Conservation (phyloP, 768 basidiomycete genomes). For the Suillus bovinus region DNA sequence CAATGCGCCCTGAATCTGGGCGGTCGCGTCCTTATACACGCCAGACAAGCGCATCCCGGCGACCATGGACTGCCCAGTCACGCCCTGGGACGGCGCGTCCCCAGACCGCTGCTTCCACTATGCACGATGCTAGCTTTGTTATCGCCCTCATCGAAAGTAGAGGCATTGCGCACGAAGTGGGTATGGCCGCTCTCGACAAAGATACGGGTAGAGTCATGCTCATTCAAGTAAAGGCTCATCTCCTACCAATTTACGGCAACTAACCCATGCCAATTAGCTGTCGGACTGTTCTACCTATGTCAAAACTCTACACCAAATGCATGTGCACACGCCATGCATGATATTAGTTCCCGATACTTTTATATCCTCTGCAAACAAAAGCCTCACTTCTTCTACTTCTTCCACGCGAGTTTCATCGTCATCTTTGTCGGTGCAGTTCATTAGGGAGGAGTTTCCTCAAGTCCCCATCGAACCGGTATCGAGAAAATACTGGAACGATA, state of each 20-base stretch:
- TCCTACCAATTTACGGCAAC: slow-evolving; percentile 6
- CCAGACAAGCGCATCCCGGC: slow-evolving; percentile 23
- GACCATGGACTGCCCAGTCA: slow-evolving; percentile 58
- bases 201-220: slow-evolving; percentile 76
- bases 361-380: slow-evolving; percentile 55
- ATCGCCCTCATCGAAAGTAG: slow-evolving; percentile 76
- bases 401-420: slow-evolving; percentile 45
- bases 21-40: slow-evolving; percentile 14
- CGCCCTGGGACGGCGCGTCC: slow-evolving; percentile 54
- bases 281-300: slow-evolving; percentile 88
- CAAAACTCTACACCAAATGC: slow-evolving; percentile 85
- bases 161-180: slow-evolving; percentile 80
- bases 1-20: slow-evolving; percentile 17
- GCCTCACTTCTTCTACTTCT: slow-evolving; percentile 33
- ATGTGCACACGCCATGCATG: slow-evolving; percentile 67
- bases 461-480: slow-evolving; percentile 68
- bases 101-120: slow-evolving; percentile 60
- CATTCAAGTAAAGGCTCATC: slow-evolving; percentile 61
- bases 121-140: slow-evolving; percentile 61
- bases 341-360: slow-evolving; percentile 86
- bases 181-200: slow-evolving; percentile 82
- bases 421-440: slow-evolving; percentile 69
- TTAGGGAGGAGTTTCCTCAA: slow-evolving; percentile 73
- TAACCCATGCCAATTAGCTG: slow-evolving; percentile 45
- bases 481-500: slow-evolving; percentile 86